Base-by-base conservation (phyloP, 768 basidiomycete species). In the Mycena albidolilacea region DNA sequence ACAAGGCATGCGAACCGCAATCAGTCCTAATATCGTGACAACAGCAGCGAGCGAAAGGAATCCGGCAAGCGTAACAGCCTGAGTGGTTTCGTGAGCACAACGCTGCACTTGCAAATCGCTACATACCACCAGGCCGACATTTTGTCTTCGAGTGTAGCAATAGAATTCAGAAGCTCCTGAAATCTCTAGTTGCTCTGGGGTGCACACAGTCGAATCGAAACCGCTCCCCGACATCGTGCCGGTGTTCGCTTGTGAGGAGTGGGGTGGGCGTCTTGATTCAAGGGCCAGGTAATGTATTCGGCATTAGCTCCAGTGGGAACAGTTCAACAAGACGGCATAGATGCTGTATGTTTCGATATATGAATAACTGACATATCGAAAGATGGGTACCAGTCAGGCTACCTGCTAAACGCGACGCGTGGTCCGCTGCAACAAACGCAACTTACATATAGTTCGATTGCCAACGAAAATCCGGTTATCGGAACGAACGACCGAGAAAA, bases 91-190 rank as follows among this genome's bases (percentile, higher is more conserved):
- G 64, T 57, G 23, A 30, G 23, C 30, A 15, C 14, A 17, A 48
- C 1, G 17, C n/a, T 30, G 14, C 46, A 17, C 15, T 7, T 14
- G 2, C 14, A 48, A 48, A 19, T 19, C 46, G 5, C 46, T 19
- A 39, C 60, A 10, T 35, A 70, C 63, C 69, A 64, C 54, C 19
- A 64, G 62, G 52, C 55, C 69, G 3, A 70, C 60, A 69, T 69
- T 69, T 21, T 69, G 48, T n/a, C 48, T 69, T 1, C 67, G 67
- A 17, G 67, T 61, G 67, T 69, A 69, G 59, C 67, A 69, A 17
- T 61, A 61, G 48, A 69, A 69, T 11, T 21, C 59, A 2, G 57
- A 60, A 5, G 43, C 19, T 38, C 67, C 67, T 14, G 44, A 38
- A 15, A 11, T 52, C 17, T 46, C 58, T 9, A 39, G n/a, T 23